Conservation (phyloP, 23 red algal species). For the Gracilaria vermiculophylla region DNA sequence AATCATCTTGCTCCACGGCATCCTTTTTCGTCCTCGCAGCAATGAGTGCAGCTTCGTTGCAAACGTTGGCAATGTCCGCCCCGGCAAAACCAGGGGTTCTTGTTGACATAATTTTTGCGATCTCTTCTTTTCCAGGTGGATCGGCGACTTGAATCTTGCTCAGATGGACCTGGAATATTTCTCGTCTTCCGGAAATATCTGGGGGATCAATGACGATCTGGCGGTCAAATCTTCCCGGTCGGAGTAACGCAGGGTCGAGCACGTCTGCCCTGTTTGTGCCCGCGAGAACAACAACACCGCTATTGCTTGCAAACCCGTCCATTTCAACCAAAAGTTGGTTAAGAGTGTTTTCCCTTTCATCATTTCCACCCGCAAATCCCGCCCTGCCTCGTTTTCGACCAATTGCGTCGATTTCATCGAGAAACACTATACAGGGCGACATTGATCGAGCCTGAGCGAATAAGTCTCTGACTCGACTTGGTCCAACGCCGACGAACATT, state of each 20-base stretch:
- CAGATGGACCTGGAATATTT: constrained; percentile 95
- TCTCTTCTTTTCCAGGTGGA: constrained; percentile 78
- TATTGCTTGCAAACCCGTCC: constrained; percentile 97
- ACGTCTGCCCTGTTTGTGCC: constrained; percentile 98
- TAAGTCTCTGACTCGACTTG: constrained; percentile 92
- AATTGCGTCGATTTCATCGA: constrained; percentile 99
- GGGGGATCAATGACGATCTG: constrained; percentile 97
- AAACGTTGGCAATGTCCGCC: constrained; percentile 98
- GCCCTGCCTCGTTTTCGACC: constrained; percentile 88
- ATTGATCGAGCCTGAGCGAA: constrained; percentile 96
- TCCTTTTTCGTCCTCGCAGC: constrained; percentile 81
- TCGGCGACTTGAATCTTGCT: constrained; percentile 76
- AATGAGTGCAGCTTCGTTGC: constrained; percentile 96
- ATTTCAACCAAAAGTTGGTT: constrained; percentile 99
- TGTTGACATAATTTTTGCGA: constrained; percentile 87
- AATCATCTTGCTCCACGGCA: constrained; percentile 72
- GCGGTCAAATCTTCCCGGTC: constrained; percentile 96
- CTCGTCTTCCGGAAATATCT: constrained; percentile 88
- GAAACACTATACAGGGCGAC: constrained; percentile 96
- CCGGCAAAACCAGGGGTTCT: constrained; percentile 94
- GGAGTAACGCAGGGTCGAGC: constrained; percentile 91
- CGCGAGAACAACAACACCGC: constrained; percentile 94
- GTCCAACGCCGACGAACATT: constrained; percentile 99
- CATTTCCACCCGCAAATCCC: constrained; percentile 95
- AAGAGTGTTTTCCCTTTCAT: constrained; percentile 99